Conservation (phyloP, 2,329 filamentous ascomycete species). For the Pestalotiopsis sp. region DNA sequence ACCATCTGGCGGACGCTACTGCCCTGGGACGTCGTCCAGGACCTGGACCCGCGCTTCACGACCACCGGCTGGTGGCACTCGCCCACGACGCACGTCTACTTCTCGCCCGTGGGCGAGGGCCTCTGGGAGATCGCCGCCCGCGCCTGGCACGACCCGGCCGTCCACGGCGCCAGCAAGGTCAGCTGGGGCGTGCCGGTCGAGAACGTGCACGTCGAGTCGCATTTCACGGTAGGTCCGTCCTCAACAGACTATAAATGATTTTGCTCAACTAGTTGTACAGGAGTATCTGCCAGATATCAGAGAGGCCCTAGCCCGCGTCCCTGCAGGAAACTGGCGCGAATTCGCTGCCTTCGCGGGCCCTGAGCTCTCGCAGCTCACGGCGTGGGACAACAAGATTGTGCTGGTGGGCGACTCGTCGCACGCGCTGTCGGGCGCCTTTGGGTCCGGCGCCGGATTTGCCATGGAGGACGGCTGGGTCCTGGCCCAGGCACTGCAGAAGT, state of each 20-base stretch:
- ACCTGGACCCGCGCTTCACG: conserved; percentile 27
- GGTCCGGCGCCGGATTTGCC: conserved; percentile 38
- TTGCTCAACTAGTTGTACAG: conserved; percentile 20
- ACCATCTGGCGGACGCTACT: conserved; percentile 49
- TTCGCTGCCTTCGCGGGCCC: conserved; percentile 50
- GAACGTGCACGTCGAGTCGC: conserved; percentile 26
- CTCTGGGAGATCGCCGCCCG: conserved; percentile 28
- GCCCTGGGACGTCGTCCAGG: conserved; percentile 34
- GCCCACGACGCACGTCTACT: conserved; percentile 28
- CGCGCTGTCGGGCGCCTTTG: conserved; percentile 48
- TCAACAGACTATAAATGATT: conserved; percentile 14
- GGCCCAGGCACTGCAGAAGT: conserved; percentile 26
- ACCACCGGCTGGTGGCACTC: conserved; percentile 31
- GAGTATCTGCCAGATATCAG: conserved; percentile 41
- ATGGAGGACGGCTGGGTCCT: conserved; percentile 33
- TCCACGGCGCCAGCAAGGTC: conserved; percentile 28
- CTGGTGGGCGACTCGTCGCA: conserved; percentile 58
- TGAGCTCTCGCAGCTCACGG: conserved; percentile 38
- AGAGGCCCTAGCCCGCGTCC: conserved; percentile 38
- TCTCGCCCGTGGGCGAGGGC: conserved; percentile 28
- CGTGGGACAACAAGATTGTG: conserved; percentile 44
- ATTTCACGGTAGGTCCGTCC: conserved; percentile 29
- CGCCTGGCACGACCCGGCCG: conserved; percentile 25
- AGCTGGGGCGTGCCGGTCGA: conserved; percentile 30
- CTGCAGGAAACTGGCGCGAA: conserved; percentile 43